Evolutionary conservation across 2,329 filamentous ascomycete genomes (phyloP), one percentile per base, ranked within the genome.

Genomic region (Lanzia echinophila): DNA sequence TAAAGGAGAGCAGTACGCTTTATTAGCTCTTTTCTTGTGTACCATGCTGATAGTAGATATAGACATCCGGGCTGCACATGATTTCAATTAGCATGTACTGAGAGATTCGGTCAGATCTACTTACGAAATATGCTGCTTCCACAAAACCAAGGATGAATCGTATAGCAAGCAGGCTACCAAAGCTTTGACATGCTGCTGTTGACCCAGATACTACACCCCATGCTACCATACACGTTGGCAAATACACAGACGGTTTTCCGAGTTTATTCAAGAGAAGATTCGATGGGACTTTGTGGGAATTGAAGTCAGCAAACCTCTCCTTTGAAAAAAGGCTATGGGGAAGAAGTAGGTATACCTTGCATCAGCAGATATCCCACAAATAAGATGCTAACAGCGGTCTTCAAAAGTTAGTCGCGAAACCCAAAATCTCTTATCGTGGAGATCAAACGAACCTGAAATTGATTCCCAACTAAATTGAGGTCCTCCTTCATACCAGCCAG

Each of bases 91-190:
- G 38, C 12, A 31, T 3, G 3, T 7, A 13, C 17, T 12, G 13
- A 17, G 15, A 36, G n/a, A 32, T n/a, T 1, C 6, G 5, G 6
- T 20, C 12, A 22, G 19, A 38, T 13, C 20, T 17, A 56, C 58
- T 62, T 56, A 75, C 74, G 61, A 81, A 80, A 65, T 79, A 80
- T 3, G 78, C 74, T 0, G 79, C 80, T 60, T 82, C 79, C 6
- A 78, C 71, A 39, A 77, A 72, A 38, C 79, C 79, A 0, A 82
- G 69, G 54, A 79, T 70, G 53, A 79, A 73, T 24, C 76, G 70
- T 33, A 71, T 71, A 0, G 69, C 71, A 19, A 79, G 59, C 42
- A 79, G 62, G 3, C 76, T 72, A 6, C 70, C 71, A 56, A 72
- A 77, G 45, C 62, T 73, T 24, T 78, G 68, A 1, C 74, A 74